Percentiles rank a stretch among this genome's conserved stretches.
These are phyloP conservation scores for Acer negundo DNA, from an alignment of 345 rosid species.

Conservation along the genomic window DNA sequence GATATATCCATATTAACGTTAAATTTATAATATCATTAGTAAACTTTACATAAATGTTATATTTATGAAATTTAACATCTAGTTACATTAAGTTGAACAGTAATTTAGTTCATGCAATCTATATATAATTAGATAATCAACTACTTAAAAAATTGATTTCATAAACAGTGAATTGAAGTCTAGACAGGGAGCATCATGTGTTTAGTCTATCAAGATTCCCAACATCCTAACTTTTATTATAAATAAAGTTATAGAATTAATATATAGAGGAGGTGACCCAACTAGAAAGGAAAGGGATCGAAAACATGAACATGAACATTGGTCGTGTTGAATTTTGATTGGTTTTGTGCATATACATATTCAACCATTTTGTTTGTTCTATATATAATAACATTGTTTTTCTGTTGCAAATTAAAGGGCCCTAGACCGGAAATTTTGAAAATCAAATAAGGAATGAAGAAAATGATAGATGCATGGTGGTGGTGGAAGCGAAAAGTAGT, in stretches of 20 bases:
- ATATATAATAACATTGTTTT: no score
- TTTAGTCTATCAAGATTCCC: neutral
- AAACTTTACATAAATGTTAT: no score
- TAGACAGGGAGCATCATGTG: neutral
- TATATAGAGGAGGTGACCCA: neutral
- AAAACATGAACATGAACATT: neutral
- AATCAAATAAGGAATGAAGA: neutral
- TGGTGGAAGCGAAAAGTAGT: neutral
- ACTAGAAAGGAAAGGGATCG: neutral
- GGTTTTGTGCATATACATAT: neutral
- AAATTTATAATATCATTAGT: no score
- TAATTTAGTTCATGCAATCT: no score
- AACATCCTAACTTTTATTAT: neutral
- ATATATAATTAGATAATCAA: neutral
- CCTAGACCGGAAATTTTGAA: neutral
- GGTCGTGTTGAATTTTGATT: neutral
- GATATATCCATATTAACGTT: no score
- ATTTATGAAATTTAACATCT: no score
- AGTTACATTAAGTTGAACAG: no score
- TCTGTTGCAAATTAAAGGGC: neutral
- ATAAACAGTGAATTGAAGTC: neutral
- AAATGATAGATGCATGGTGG: neutral
- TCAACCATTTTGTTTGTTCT: slow-evolving; percentile 10
- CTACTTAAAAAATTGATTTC: neutral
- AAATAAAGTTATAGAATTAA: neutral